A percentile compares a stretch with the other conserved stretches of the same genome.
These are phyloP conservation scores for Fusarium gaditjirri DNA, from an alignment of 2,329 filamentous ascomycete species.

Conservation along the genomic window DNA sequence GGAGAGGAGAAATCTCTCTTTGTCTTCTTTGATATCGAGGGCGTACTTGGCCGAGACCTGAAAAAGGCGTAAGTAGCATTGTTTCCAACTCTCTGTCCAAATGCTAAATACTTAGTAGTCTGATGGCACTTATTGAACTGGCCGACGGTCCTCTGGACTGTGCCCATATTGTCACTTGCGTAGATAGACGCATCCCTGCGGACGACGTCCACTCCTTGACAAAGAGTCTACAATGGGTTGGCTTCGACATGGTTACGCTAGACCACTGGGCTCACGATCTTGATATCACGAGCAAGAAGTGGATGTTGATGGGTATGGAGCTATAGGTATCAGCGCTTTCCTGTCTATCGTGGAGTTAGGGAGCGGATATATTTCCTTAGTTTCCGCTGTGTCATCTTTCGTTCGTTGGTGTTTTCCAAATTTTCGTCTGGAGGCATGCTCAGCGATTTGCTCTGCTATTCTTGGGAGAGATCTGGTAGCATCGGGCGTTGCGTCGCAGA, in stretches of 20 bases:
- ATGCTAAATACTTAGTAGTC: constrained; percentile 56
- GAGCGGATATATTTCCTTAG: constrained; percentile 31
- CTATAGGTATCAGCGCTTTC: constrained; percentile 64
- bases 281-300: constrained; percentile 77
- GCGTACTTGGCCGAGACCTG: constrained; percentile 77
- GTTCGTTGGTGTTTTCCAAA: constrained; percentile 33
- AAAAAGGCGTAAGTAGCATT: constrained; percentile 80
- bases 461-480: constrained; percentile 23
- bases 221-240: constrained; percentile 91
- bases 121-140: constrained; percentile 91
- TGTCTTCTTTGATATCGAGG: constrained; percentile 81
- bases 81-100: neutral
- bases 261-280: constrained; percentile 75
- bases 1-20: constrained; percentile 80
- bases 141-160: constrained; percentile 81
- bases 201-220: constrained; percentile 74
- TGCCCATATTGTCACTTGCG: constrained; percentile 80
- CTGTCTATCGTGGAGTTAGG: constrained; percentile 35
- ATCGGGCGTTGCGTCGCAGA: constrained; percentile 38
- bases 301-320: constrained; percentile 92
- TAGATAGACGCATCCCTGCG: constrained; percentile 75
- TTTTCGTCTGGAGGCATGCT: constrained; percentile 20
- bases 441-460: constrained; percentile 24
- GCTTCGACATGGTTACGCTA: constrained; percentile 84
- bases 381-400: constrained; percentile 25